Evolutionary conservation across 163 green algal genomes (phyloP), one percentile per base, ranked within the genome.

Genomic region (Volvox carteri): DNA sequence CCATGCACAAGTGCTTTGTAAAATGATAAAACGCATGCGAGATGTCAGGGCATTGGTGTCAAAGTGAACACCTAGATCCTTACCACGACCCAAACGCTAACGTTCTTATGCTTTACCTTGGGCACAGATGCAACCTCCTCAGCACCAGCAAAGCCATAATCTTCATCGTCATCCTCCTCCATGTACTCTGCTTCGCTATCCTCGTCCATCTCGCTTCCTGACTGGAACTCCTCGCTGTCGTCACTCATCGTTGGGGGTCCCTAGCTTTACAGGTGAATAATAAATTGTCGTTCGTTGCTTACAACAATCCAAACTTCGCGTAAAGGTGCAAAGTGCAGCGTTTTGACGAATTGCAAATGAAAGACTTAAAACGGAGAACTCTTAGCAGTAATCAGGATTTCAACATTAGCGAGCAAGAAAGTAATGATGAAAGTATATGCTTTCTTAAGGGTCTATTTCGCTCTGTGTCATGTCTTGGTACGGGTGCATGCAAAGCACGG

Each of bases 181-280:
- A 89, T 89, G n/a, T 65, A 88, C 30, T 87, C 81, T 35, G 52
- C 68, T 8, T 89, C 84, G 54, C 75, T 77, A 14, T 81, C 68
- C 30, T 81, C 68, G 1, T 88, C 83, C 68, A 87, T 87, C 65
- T 78, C 80, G 18, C 46, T 58, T 4, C 68, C 83, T 11, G 62
- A 80, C 4, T 67, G 67, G 30, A 88, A 88, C 23, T 75, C 68
- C 23, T 88, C 83, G 48, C 41, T 48, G 3, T 60, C 50, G 68
- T 88, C 83, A 12, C 65, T 80, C 80, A 87, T 87, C 54, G 5
- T 65, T 65, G 5, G 4, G 8, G 28, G 28, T 23, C 3, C 25
- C 25, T 28, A 58, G 54, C 54, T 65, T 65, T 65, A 12, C 8
- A 23, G 5, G 54, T 30, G 8, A 30, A 30, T 7, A 25, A 65